Evolutionary conservation across 108 stramenopile genomes (phyloP), one percentile per base, ranked within the genome.

Genomic region (Licmophora abbreviata): DNA sequence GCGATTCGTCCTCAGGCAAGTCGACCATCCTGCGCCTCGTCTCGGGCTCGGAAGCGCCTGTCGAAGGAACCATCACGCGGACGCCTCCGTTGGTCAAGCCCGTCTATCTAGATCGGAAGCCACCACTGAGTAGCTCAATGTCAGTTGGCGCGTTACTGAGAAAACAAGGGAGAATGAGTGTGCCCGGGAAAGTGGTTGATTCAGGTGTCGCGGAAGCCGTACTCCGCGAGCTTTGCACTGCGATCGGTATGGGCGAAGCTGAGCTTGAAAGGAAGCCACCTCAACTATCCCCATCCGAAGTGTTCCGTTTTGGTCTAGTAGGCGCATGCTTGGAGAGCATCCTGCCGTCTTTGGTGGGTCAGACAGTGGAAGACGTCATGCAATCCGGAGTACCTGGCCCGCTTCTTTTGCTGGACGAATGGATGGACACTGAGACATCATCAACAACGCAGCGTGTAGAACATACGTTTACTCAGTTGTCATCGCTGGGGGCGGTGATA

Each of bases 361-460:
- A n/a, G n/a, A n/a, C n/a, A n/a, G n/a, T n/a, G n/a, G n/a, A n/a
- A n/a, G n/a, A n/a, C n/a, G n/a, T n/a, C n/a, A n/a, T n/a, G n/a
- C n/a, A n/a, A n/a, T n/a, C n/a, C n/a, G n/a, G n/a, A n/a, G n/a
- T n/a, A 17, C 61, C 66, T 10, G 69, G 64, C 26, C 76, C 76
- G 0, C 49, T 78, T 38, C 36, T 78, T 17, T 31, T 78, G 12
- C 27, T 78, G 32, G 76, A 78, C 42, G 76, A 78, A 33, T 73
- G 68, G 71, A 30, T 78, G 65, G 76, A 78, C 35, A 27, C 26
- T 0, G 76, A 78, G 66, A 73, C 76, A 4, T 50, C 50, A 11
- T 21, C 45, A 1, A 68, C 73, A 0, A 36, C 61, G 10, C 61
- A 55, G 40, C 43, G 40, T 5, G 71, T 73, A 0, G 63, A 63